Conservation (phyloP, 345 rosid species). For the Arabis hirsuta region DNA sequence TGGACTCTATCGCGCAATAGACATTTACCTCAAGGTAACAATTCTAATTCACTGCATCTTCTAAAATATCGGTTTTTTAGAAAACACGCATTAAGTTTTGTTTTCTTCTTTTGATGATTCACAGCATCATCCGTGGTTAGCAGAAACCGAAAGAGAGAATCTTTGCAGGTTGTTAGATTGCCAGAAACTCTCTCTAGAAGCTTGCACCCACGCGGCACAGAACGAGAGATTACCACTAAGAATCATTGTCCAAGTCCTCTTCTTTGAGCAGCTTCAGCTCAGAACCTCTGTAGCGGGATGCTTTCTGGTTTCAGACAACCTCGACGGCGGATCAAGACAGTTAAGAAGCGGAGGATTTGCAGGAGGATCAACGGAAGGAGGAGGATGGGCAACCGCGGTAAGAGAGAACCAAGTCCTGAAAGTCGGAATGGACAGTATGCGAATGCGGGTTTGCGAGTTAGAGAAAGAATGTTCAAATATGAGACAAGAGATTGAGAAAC, state of each 20-base stretch:
- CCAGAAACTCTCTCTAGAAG: constrained; percentile 96
- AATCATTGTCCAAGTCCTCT: constrained; percentile 87
- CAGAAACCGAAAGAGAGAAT: constrained; percentile 88
- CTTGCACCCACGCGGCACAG: constrained; percentile 98
- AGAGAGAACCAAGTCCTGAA: constrained; percentile 95
- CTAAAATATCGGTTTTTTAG: neutral
- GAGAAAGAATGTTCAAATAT: constrained; percentile 79
- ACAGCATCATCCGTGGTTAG: constrained; percentile 98
- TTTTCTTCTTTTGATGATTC: constrained; percentile 20
- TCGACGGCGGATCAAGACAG: constrained; percentile 81
- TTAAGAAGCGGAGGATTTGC: constrained; percentile 76
- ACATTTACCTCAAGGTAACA: constrained; percentile 87
- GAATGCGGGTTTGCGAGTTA: constrained; percentile 86
- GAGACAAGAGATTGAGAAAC: constrained; percentile 94
- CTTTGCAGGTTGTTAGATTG: constrained; percentile 94
- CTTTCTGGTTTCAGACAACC: constrained; percentile 90
- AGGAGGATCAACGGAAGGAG: constrained; percentile 75
- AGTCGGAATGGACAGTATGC: constrained; percentile 98
- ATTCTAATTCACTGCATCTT: neutral
- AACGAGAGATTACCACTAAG: constrained; percentile 93
- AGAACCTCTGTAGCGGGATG: constrained; percentile 96
- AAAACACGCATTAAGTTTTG: constrained; percentile 1
- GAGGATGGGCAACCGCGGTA: constrained; percentile 84
- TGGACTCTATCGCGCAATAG: constrained; percentile 94
- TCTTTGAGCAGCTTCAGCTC: constrained; percentile 99